Evolutionary conservation across 768 basidiomycete genomes (phyloP).

Genomic region (Termitomyces sp.): DNA sequence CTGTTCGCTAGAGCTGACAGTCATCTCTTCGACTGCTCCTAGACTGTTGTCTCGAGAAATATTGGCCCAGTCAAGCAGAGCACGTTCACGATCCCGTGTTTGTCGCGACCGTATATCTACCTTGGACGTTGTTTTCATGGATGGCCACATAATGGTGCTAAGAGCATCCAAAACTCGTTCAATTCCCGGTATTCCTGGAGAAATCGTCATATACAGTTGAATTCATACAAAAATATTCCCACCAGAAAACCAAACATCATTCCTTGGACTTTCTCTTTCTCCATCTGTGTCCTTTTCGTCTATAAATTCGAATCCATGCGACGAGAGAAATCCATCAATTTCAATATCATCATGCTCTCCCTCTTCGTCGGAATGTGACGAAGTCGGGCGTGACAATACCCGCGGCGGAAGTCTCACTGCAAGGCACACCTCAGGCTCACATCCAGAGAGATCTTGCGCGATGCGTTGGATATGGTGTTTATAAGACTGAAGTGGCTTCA

Average conservation of each 20-base stretch:
- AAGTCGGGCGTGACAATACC: neutral
- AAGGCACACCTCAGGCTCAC: constrained; percentile 66
- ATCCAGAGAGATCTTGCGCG: constrained; percentile 37
- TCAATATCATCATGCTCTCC: constrained; percentile 42
- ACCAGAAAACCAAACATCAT: constrained; percentile 17
- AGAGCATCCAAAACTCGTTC: constrained; percentile 73
- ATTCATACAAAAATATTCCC: constrained; percentile 14
- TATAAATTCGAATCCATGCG: constrained; percentile 73
- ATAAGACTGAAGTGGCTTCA: constrained; percentile 42
- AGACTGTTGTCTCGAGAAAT: constrained; percentile 30
- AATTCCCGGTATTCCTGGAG: constrained; percentile 43
- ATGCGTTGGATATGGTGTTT: constrained; percentile 48
- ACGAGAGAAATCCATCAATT: constrained; percentile 61
- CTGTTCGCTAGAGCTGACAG: constrained; percentile 11
- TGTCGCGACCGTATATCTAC: constrained; percentile 6
- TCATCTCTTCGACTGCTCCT: constrained; percentile 16
- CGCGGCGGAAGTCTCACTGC: constrained; percentile 49
- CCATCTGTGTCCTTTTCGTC: constrained; percentile 26
- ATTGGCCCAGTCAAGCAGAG: constrained; percentile 37
- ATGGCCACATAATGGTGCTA: constrained; percentile 87
- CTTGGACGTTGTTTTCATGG: constrained; percentile 45
- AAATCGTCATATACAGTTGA: neutral
- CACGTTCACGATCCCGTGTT: constrained; percentile 21
- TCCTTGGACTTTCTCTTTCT: constrained; percentile 9
- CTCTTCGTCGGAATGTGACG: constrained; percentile 11